Percentiles rank a stretch among this genome's conserved stretches.
These are phyloP conservation scores for Teratosphaeria viscida DNA, from an alignment of 2,329 filamentous ascomycete genomes.

Conservation along the genomic window DNA sequence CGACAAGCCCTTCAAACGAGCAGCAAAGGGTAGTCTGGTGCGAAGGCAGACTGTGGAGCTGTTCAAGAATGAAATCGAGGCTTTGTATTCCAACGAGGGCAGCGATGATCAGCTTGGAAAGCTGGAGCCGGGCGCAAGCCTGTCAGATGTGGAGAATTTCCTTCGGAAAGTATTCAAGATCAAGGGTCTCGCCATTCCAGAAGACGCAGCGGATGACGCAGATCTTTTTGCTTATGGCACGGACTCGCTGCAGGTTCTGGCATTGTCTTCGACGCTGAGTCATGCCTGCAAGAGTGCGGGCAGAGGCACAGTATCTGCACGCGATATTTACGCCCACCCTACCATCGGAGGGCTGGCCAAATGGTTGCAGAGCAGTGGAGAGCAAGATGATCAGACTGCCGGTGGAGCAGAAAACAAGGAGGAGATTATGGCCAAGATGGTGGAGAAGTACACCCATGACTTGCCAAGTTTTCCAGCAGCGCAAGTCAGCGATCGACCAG, in stretches of 20 bases:
- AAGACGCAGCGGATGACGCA: slow-evolving; percentile 8
- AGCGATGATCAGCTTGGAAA: slow-evolving; percentile 8
- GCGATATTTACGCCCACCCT: slow-evolving; percentile 22
- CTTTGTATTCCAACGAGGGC: slow-evolving; percentile 27
- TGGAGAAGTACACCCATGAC: slow-evolving; percentile 20
- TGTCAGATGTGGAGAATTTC: slow-evolving; percentile 4
- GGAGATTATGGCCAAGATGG: slow-evolving; percentile 18
- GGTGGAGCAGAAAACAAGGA: slow-evolving; percentile 3
- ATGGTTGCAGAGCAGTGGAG: background rate
- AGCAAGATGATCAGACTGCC: background rate
- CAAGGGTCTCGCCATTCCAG: slow-evolving; percentile 3
- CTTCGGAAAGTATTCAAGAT: slow-evolving; percentile 9
- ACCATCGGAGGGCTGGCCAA: slow-evolving; percentile 5
- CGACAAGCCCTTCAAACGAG: slow-evolving; percentile 35
- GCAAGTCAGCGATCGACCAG: background rate
- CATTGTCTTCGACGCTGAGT: background rate
- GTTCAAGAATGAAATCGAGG: slow-evolving; percentile 37
- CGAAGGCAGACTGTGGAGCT: slow-evolving; percentile 28
- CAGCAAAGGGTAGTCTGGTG: slow-evolving; percentile 39
- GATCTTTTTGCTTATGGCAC: slow-evolving; percentile 24
- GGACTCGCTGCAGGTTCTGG: slow-evolving; percentile 22
- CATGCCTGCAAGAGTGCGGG: background rate
- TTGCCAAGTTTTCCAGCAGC: slow-evolving; percentile 4
- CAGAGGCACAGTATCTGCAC: background rate
- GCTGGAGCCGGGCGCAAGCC: slow-evolving; percentile 4